Evolutionary conservation across 2,329 filamentous ascomycete genomes (phyloP).

Genomic region (Pseudocercospora crystallina): DNA sequence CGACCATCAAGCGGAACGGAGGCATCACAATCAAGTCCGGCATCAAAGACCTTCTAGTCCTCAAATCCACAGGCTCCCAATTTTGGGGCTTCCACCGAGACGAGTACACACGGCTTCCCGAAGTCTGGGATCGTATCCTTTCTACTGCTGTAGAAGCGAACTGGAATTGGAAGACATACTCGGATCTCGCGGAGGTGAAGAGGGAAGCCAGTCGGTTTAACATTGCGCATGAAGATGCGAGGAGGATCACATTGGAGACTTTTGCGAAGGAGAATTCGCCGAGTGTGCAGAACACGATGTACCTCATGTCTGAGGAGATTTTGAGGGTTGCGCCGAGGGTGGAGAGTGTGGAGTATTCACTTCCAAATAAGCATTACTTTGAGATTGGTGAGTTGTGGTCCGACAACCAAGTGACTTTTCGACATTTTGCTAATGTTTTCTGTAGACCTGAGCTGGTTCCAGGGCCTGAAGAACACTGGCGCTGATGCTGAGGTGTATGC

Average conservation of each 20-base stretch:
- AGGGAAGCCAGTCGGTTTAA: constrained; percentile 68
- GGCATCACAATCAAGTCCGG: constrained; percentile 75
- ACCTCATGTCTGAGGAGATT: constrained; percentile 93
- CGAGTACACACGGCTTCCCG: constrained; percentile 85
- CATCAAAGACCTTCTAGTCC: constrained; percentile 74
- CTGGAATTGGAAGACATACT: constrained; percentile 82
- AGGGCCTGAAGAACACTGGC: constrained; percentile 90
- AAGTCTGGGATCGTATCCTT: constrained; percentile 93
- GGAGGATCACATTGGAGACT: constrained; percentile 81
- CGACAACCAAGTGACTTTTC: constrained; percentile 50
- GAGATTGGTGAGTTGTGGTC: constrained; percentile 60
- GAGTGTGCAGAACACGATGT: constrained; percentile 97
- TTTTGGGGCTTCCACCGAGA: constrained; percentile 94
- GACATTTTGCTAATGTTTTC: constrained; percentile 11
- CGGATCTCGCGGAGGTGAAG: constrained; percentile 65
- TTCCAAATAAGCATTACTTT: constrained; percentile 99
- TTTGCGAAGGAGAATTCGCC: constrained; percentile 90
- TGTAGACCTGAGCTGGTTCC: constrained; percentile 87
- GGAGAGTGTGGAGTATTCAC: constrained; percentile 72
- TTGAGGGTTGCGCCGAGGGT: constrained; percentile 71
- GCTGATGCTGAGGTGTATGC: constrained; percentile 94
- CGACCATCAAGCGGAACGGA: constrained; percentile 61
- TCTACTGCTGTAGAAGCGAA: constrained; percentile 86
- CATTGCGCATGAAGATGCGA: constrained; percentile 72
- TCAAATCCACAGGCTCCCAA: constrained; percentile 94